Percentiles rank a stretch among this genome's conserved stretches.
Conservation (phyloP, 805 yeast species). For the Suhomyces canberraensis region DNA sequence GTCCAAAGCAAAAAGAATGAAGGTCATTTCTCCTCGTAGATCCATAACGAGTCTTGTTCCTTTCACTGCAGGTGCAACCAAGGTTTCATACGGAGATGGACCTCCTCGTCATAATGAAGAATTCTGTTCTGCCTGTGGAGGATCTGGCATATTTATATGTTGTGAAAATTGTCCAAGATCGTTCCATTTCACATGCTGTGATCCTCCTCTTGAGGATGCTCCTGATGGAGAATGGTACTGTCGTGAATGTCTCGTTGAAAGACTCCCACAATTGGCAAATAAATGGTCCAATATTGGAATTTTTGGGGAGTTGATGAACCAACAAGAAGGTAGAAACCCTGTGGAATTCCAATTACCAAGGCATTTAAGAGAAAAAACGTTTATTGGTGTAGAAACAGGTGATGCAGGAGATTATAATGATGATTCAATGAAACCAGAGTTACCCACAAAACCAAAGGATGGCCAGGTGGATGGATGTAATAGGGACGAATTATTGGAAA, state of each 20-base stretch:
- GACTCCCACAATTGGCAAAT: conserved; percentile 20
- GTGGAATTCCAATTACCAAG: conserved; percentile 55
- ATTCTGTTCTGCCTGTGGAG: conserved; percentile 87
- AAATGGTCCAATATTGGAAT: conserved; percentile 42
- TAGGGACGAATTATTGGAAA: conserved; percentile 52
- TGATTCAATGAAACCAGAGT: conserved; percentile 41
- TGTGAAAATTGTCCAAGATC: conserved; percentile 92
- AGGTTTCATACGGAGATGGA: conserved; percentile 6
- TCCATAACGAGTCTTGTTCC: conserved; percentile 25
- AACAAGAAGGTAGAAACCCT: conserved; percentile 54
- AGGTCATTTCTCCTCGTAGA: conserved; percentile 35
- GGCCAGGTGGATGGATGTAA: conserved; percentile 35
- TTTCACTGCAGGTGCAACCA: not conserved
- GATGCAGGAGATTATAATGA: conserved; percentile 70
- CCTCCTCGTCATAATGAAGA: conserved; percentile 62
- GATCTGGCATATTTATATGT: conserved; percentile 84
- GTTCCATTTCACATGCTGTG: conserved; percentile 87
- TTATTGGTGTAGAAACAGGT: conserved; percentile 68
- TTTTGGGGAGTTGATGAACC: conserved; percentile 58
- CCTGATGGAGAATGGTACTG: conserved; percentile 95
- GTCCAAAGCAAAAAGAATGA: conserved; percentile 4
- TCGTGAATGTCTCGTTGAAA: conserved; percentile 60
- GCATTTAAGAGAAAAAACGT: conserved; percentile 59
- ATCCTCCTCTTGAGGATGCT: conserved; percentile 81
- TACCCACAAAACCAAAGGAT: conserved; percentile 31